phyloP scores from a whole-genome alignment of 495 filamentous ascomycete species.

The Tuber melanosporum region DNA sequence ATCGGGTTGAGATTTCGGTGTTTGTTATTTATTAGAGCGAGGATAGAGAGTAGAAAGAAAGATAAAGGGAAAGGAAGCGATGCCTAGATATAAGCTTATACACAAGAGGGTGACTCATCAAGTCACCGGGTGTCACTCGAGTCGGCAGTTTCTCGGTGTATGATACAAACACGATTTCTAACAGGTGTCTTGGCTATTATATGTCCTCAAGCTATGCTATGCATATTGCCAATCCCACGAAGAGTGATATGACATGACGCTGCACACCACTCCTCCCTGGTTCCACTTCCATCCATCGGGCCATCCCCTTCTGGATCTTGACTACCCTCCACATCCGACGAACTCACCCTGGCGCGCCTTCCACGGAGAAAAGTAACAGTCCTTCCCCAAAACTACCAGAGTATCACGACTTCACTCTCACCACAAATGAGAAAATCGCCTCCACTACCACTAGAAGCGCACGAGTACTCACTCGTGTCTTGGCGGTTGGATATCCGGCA shows the following conservation, averaged over 20 bases:
- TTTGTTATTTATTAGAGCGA: too few relatives aligned
- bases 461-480: neutral
- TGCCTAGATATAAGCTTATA: too few relatives aligned
- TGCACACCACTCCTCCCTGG: neutral
- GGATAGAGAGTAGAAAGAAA: too few relatives aligned
- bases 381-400: neutral
- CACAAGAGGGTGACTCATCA: too few relatives aligned
- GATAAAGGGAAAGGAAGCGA: too few relatives aligned
- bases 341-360: neutral
- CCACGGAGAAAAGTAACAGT: neutral
- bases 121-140: too few relatives aligned
- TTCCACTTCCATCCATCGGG: neutral
- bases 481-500: neutral
- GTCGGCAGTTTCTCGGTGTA: too few relatives aligned
- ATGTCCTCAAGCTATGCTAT: too few relatives aligned
- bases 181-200: too few relatives aligned
- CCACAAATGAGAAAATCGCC: neutral
- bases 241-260: neutral
- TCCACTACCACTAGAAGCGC: neutral
- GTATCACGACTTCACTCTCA: neutral
- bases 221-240: neutral
- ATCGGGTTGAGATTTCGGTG: too few relatives aligned
- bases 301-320: neutral
- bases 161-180: too few relatives aligned
- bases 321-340: neutral